These are phyloP conservation scores for Hippophae gyantsensis DNA, from an alignment of 306 rosid genomes.

Conservation along the genomic window DNA sequence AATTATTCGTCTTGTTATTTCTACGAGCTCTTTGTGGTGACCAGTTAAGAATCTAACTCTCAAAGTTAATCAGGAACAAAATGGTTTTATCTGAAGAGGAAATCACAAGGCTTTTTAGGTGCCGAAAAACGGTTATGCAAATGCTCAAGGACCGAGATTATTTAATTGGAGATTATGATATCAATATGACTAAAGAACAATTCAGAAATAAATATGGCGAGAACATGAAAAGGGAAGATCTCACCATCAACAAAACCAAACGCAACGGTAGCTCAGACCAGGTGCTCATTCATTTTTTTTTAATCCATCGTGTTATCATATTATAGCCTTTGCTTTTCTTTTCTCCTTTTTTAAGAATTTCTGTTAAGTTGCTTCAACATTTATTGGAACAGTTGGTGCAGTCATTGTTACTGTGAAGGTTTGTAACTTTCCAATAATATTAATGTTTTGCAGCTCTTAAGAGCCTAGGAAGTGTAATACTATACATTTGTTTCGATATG, in stretches of 20 bases:
- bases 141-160: slow-evolving; percentile 57
- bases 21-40: too few relatives aligned
- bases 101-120: slow-evolving; percentile 26
- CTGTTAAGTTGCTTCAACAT: background rate
- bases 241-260: slow-evolving; percentile 45
- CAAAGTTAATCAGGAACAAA: background rate
- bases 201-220: slow-evolving; percentile 35
- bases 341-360: background rate
- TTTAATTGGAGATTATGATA: slow-evolving; percentile 44
- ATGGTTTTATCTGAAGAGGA: slow-evolving; percentile 61
- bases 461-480: too few relatives aligned
- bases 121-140: slow-evolving; percentile 56
- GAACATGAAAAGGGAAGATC: slow-evolving; percentile 60
- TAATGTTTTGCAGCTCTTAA: too few relatives aligned
- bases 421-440: too few relatives aligned
- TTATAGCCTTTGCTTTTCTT: background rate
- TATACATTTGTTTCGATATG: too few relatives aligned
- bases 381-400: too few relatives aligned
- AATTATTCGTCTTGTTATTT: too few relatives aligned
- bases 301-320: background rate
- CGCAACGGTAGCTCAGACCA: slow-evolving; percentile 38
- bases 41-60: too few relatives aligned
- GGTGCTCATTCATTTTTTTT: slow-evolving; percentile 12
- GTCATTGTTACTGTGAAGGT: too few relatives aligned
- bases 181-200: slow-evolving; percentile 44